Evolutionary conservation across 1,284 basidiomycete species (phyloP).

Genomic region (Ustilago curta): DNA sequence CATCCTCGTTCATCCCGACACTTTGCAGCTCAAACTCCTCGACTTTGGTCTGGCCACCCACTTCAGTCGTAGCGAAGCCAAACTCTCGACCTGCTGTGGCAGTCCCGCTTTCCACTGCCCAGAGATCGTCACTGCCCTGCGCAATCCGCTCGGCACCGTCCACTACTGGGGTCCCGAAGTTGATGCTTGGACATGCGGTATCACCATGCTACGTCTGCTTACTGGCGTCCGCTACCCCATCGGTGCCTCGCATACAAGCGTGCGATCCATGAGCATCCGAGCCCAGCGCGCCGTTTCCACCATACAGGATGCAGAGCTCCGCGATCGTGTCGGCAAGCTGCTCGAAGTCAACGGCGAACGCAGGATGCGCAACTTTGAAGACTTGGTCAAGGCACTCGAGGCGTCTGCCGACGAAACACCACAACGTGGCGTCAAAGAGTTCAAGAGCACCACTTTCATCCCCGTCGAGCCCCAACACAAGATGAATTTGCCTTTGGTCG

Average conservation of each 20-base stretch:
- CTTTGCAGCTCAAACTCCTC: constrained; percentile 71
- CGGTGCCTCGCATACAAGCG: constrained; percentile 72
- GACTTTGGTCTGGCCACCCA: constrained; percentile 75
- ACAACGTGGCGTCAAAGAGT: constrained; percentile 62
- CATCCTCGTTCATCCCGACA: constrained; percentile 70
- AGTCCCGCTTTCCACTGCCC: constrained; percentile 73
- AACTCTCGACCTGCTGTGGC: constrained; percentile 75
- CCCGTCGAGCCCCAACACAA: constrained; percentile 71
- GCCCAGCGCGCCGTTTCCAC: constrained; percentile 71
- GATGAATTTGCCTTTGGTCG: constrained; percentile 69
- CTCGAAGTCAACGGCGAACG: constrained; percentile 71
- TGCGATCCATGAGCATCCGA: constrained; percentile 71
- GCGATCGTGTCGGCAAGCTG: constrained; percentile 70
- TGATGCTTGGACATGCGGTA: constrained; percentile 74
- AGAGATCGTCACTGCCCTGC: constrained; percentile 73
- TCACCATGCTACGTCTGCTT: constrained; percentile 73
- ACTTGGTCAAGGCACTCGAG: constrained; percentile 52
- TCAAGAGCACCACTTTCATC: constrained; percentile 72
- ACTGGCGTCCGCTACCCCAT: constrained; percentile 73
- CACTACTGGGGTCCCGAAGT: constrained; percentile 73
- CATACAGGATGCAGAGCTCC: constrained; percentile 70
- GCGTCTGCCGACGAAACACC: constrained; percentile 30
- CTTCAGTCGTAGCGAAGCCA: constrained; percentile 73
- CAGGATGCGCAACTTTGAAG: constrained; percentile 72
- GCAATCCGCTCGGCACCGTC: constrained; percentile 72